Base-by-base conservation (phyloP, 225 moss, liverwort and hornwort genomes). In the Pleurozium schreberi region DNA sequence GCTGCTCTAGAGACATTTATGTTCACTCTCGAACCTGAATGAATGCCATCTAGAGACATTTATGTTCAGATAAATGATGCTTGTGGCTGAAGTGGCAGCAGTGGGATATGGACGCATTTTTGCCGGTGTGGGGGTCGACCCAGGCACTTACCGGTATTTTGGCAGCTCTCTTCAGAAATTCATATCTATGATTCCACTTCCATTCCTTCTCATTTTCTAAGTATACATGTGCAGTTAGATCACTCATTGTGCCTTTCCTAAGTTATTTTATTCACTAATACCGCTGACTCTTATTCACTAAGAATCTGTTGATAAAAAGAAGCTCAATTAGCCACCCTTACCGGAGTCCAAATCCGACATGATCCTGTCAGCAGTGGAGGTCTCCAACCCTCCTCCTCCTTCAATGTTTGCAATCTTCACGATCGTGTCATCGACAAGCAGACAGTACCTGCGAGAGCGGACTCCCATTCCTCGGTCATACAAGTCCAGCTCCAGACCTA, bases 391-490 rank as follows among this genome's bases (percentile, higher is more conserved):
- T 85, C 96, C 96, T 13, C 96, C 96, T 78, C 93, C 96, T 78
- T 98, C 96, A 58, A 98, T 89, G 82, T 94, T 93, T 2, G 96
- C 96, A 89, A 93, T 96, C 84, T 93, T 95, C 12, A 96, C 95
- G 33, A 93, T 80, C 5, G 93, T 92, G 75, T 96, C 90, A 64
- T 96, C 94, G 7, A 96, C 86, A 16, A 92, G 92, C 17, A 98
- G 82, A 49, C 96, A 95, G 55, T 96, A 97, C 61, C 96, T 91
- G 47, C 97, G 96, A 33, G 95, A 98, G 58, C 95, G 93, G 65
- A 98, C 91, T 8, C 98, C 98, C 95, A 97, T 95, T 18, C 98
- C 98, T 69, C 96, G 95, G 4, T 98, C 97, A 12, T 93, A 92
- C 38, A 98, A 53, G 81, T 98, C 97, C 11, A 98, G 91, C 92